phyloP scores from a whole-genome alignment of 2,329 filamentous ascomycete genomes.

The Blastomyces emzantsi region DNA sequence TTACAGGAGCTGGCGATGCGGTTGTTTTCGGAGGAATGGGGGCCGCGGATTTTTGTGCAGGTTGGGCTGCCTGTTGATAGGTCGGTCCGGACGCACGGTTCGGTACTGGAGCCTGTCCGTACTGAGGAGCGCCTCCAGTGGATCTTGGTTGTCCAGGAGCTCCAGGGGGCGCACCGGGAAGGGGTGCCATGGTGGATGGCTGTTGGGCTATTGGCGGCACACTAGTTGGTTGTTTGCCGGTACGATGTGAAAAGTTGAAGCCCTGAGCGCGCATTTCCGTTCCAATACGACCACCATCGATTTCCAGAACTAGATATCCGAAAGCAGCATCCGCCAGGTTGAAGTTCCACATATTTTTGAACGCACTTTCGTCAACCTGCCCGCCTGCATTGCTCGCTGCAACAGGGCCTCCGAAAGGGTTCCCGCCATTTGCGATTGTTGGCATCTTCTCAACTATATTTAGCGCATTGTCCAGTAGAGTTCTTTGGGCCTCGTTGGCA shows the following conservation, averaged over 20 bases:
- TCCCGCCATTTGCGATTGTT: slow-evolving; percentile 83
- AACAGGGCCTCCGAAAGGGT: slow-evolving; percentile 85
- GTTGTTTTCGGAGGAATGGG: slow-evolving; percentile 20
- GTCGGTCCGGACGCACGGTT: slow-evolving; percentile 23
- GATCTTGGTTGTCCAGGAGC: slow-evolving; percentile 30
- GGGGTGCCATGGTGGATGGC: slow-evolving; percentile 9
- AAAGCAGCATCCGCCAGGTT: slow-evolving; percentile 96
- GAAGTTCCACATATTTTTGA: slow-evolving; percentile 99
- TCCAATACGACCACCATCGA: slow-evolving; percentile 90
- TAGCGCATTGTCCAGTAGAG: slow-evolving; percentile 79
- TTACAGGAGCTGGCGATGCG: slow-evolving; percentile 35
- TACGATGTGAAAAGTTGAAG: slow-evolving; percentile 97
- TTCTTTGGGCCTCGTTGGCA: slow-evolving; percentile 89
- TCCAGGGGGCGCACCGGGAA: slow-evolving; percentile 26
- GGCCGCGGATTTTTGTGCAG: slow-evolving; percentile 25
- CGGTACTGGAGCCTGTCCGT: slow-evolving; percentile 33
- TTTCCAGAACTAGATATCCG: slow-evolving; percentile 87
- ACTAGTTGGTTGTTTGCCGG: slow-evolving; percentile 59
- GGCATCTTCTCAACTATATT: slow-evolving; percentile 99
- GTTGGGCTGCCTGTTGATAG: slow-evolving; percentile 25
- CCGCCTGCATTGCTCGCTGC: slow-evolving; percentile 63
- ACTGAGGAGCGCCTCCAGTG: slow-evolving; percentile 28
- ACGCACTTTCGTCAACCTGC: slow-evolving; percentile 94
- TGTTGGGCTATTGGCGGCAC: slow-evolving; percentile 18
- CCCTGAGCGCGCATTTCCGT: slow-evolving; percentile 98